Base-by-base conservation (phyloP, 805 yeast genomes). In the Candida quercuum region DNA sequence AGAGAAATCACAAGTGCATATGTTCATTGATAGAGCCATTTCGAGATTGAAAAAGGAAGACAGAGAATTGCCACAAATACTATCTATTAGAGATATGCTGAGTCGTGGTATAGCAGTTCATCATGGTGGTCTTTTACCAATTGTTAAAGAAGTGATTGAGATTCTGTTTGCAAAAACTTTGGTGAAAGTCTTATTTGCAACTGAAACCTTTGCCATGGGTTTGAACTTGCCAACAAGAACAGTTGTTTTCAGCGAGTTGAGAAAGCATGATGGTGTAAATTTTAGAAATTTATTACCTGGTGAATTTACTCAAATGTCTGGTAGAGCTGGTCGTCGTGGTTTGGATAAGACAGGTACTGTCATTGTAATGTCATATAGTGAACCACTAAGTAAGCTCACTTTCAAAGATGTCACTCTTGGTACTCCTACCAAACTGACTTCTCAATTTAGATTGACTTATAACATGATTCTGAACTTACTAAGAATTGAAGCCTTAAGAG, bases 121-220 rank as follows among this genome's bases (percentile, higher is more conserved):
- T 57, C 97, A 89, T 60, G 95, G 96, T 56, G 98, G 98, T 1
- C 63, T 89, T 41, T 63, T 89, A 40, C 98, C 98, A 0, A 89
- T 89, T 28, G 94, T 89, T 20, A 89, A 89, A 53, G 98, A 89
- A 55, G 78, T 87, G 32, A 89, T 89, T 46, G 99, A 93, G 61
- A 89, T 93, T 39, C 63, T 93, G 33, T 93, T 93, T 64, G 80
- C 97, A 0, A 81, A 77, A 49, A 81, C 95, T 0, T 68, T 91
- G 36, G 85, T 93, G 31, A 89, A 88, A 59, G 93, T 91, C 1
- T 65, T 93, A 36, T 93, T 93, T 66, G 98, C 99, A 0, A 93
- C 99, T 0, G 99, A 93, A 60, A 93, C 99, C 0, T 91, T 93
- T 69, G 98, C 99, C 6, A 93, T 93, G 98, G 99, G 99, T 12